Conservation (phyloP, 2,329 filamentous ascomycete genomes). For the Acephala macrosclerotiorum region DNA sequence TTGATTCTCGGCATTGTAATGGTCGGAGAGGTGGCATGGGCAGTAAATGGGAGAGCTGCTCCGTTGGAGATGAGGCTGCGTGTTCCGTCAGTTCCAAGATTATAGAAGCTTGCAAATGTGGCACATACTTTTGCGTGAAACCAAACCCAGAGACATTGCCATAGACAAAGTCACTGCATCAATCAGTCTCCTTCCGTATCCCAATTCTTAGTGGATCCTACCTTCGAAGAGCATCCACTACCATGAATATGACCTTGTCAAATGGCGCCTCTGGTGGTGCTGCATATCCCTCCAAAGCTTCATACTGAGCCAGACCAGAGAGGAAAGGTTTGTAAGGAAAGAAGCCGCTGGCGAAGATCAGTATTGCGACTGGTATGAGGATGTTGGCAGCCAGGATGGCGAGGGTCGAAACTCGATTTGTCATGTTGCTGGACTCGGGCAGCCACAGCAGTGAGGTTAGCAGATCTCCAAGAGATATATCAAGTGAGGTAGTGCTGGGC, state of each 20-base stretch:
- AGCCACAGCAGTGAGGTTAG: constrained; percentile 22
- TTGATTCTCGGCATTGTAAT: constrained; percentile 99
- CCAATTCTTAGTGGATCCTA: constrained; percentile 47
- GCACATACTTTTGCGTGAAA: constrained; percentile 81
- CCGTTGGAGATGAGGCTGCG: constrained; percentile 62
- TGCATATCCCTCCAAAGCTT: constrained; percentile 59
- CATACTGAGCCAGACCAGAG: constrained; percentile 79
- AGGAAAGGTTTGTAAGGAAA: constrained; percentile 98
- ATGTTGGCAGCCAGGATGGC: constrained; percentile 74
- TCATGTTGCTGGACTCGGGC: constrained; percentile 33
- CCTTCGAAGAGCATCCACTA: constrained; percentile 93
- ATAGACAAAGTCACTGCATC: constrained; percentile 87
- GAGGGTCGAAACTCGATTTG: constrained; percentile 32
- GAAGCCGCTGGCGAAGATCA: constrained; percentile 87
- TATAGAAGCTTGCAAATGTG: constrained; percentile 26
- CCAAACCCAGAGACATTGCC: constrained; percentile 79
- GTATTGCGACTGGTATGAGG: constrained; percentile 76
- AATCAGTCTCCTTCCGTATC: constrained; percentile 34
- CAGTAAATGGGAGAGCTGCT: constrained; percentile 89
- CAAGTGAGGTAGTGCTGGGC: background rate
- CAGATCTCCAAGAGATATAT: background rate
- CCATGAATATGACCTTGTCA: constrained; percentile 94
- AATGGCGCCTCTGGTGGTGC: constrained; percentile 73
- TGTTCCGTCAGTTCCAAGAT: constrained; percentile 14
- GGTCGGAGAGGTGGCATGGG: constrained; percentile 93